A percentile compares a stretch with the other conserved stretches of the same genome.
Evolutionary conservation across 208 protist species (phyloP).

Genomic region (Wallacemonas sp.): DNA sequence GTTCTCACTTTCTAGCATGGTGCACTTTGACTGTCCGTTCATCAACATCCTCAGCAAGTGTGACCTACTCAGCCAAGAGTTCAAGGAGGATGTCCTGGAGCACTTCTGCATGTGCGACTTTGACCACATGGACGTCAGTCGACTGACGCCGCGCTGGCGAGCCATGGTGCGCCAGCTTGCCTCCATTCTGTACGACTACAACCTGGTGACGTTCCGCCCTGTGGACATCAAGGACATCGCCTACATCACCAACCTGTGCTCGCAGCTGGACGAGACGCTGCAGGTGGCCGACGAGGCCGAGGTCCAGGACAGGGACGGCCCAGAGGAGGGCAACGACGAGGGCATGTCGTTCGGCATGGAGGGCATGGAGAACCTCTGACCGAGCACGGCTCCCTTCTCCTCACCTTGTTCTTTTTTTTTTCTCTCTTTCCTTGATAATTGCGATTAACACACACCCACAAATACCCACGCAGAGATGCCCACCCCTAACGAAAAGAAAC

Average conservation of each 20-base stretch:
- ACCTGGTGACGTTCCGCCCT: slow-evolving; percentile 81
- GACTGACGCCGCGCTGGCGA: slow-evolving; percentile 61
- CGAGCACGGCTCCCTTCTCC: neutral
- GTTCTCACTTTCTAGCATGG: slow-evolving; percentile 91
- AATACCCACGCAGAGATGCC: neutral
- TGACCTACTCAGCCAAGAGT: slow-evolving; percentile 74
- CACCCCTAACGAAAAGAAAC: no score
- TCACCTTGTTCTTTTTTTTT: slow-evolving; percentile 2
- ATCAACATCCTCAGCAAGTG: slow-evolving; percentile 93
- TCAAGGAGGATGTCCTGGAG: slow-evolving; percentile 76
- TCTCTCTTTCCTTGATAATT: slow-evolving; percentile 16
- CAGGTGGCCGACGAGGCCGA: slow-evolving; percentile 89
- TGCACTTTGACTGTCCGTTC: slow-evolving; percentile 91
- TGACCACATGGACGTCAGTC: slow-evolving; percentile 75
- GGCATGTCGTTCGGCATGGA: neutral
- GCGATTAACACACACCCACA: slow-evolving; percentile 11
- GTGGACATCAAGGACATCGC: slow-evolving; percentile 74
- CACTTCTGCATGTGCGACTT: slow-evolving; percentile 91
- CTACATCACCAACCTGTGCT: slow-evolving; percentile 75
- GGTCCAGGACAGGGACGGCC: slow-evolving; percentile 72
- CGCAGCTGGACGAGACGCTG: slow-evolving; percentile 78
- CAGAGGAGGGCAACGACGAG: slow-evolving; percentile 20
- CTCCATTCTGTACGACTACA: slow-evolving; percentile 76
- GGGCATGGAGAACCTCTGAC: slow-evolving; percentile 15
- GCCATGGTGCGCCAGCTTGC: slow-evolving; percentile 72